Conservation (phyloP, 345 rosid species). For the Cardamine resedifolia region DNA sequence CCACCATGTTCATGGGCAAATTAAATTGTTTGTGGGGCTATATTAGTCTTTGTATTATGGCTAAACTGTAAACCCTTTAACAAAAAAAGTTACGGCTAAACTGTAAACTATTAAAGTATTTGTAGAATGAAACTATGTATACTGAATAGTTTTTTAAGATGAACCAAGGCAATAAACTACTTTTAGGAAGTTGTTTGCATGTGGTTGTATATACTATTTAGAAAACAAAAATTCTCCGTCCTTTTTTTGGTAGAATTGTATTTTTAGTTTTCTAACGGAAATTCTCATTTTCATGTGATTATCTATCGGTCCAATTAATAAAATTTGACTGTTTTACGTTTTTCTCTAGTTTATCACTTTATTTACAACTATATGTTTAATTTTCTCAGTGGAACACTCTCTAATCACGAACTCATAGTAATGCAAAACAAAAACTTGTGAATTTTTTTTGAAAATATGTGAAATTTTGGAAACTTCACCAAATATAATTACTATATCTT, state of each 20-base stretch:
- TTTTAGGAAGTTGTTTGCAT: not conserved
- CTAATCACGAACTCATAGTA: not conserved
- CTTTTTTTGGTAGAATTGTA: not conserved
- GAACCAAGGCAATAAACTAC: not conserved
- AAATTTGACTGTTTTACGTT: not conserved
- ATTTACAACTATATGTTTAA: too few relatives aligned
- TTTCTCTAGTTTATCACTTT: too few relatives aligned
- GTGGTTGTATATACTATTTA: too few relatives aligned
- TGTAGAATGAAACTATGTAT: not conserved
- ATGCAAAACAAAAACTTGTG: not conserved
- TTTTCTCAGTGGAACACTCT: too few relatives aligned
- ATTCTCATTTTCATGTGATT: not conserved
- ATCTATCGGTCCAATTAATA: not conserved
- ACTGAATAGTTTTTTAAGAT: not conserved
- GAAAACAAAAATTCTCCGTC: not conserved
- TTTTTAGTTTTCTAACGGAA: not conserved
- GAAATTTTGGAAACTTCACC: not conserved
- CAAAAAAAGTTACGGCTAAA: not conserved
- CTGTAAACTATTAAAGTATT: not conserved
- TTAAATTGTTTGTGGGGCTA: not conserved
- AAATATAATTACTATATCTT: not conserved
- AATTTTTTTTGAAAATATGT: not conserved
- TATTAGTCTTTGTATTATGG: not conserved
- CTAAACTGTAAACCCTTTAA: not conserved
- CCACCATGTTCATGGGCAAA: slow-evolving; percentile 8